phyloP scores from a whole-genome alignment of 148 eudicot genomes.

The Persicaria tinctoria region DNA sequence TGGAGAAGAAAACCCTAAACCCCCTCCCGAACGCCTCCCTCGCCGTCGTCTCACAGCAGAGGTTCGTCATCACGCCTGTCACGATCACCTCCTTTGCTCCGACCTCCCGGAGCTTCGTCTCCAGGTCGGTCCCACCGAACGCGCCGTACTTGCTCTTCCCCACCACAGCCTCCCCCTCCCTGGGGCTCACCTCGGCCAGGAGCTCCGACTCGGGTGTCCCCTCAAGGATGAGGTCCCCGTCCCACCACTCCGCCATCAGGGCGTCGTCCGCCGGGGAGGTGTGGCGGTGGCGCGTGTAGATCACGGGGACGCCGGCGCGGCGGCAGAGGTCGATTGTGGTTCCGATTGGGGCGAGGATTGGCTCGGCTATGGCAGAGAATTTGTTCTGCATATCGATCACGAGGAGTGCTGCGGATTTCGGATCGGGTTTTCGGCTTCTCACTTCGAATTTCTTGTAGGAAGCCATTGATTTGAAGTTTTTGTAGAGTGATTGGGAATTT shows the following conservation, averaged over 20 bases:
- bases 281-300: constrained; percentile 85
- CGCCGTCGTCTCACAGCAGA: constrained; percentile 86
- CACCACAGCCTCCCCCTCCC: constrained; percentile 34
- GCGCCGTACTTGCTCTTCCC: constrained; percentile 77
- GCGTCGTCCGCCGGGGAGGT: constrained; percentile 44
- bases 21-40: constrained; percentile 80
- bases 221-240: constrained; percentile 43
- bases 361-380: constrained; percentile 53
- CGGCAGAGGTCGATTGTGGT: constrained; percentile 68
- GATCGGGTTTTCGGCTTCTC: constrained; percentile 50
- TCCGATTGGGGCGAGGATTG: constrained; percentile 46
- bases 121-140: constrained; percentile 56
- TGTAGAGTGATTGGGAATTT: neutral
- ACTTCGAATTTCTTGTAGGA: constrained; percentile 41
- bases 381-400: constrained; percentile 83
- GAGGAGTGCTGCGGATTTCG: constrained; percentile 44
- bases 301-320: constrained; percentile 41
- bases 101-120: constrained; percentile 50
- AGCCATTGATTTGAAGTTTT: neutral
- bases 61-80: constrained; percentile 74
- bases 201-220: constrained; percentile 61
- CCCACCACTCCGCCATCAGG: constrained; percentile 80
- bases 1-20: constrained; percentile 74
- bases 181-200: constrained; percentile 31
- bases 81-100: constrained; percentile 70